These are phyloP conservation scores for Petunia axillaris DNA, from an alignment of 257 asterid genomes.

Conservation along the genomic window DNA sequence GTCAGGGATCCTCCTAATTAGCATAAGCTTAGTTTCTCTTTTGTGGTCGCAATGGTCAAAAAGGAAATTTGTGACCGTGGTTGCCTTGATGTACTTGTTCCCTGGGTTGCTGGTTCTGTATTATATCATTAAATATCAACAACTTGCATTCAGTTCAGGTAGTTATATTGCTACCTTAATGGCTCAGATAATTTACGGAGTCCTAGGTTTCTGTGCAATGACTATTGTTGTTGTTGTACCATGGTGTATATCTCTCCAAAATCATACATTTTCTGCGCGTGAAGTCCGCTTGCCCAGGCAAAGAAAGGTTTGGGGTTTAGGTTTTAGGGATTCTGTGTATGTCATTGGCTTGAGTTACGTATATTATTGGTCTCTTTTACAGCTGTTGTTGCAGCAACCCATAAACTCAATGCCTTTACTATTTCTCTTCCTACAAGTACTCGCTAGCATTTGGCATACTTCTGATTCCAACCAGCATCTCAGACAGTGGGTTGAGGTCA, in stretches of 20 bases:
- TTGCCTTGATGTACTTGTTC: constrained; percentile 49
- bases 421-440: constrained; percentile 62
- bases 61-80: constrained; percentile 34
- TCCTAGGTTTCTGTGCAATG: constrained; percentile 54
- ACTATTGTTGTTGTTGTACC: constrained; percentile 57
- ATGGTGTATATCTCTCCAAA: constrained; percentile 59
- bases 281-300: constrained; percentile 5
- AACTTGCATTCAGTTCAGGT: constrained; percentile 39
- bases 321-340: constrained; percentile 50
- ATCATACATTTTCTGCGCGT: constrained; percentile 25
- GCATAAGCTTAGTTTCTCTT: constrained; percentile 41
- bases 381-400: constrained; percentile 84
- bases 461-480: constrained; percentile 40
- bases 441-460: constrained; percentile 51
- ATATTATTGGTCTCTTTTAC: constrained; percentile 82
- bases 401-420: constrained; percentile 64
- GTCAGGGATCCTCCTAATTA: constrained; percentile 53
- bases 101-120: constrained; percentile 58
- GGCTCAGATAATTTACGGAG: constrained; percentile 62
- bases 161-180: constrained; percentile 50
- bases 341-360: constrained; percentile 62
- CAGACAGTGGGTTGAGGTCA: constrained; percentile 83
- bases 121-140: constrained; percentile 50
- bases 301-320: constrained; percentile 30
- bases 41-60: constrained; percentile 41